Base-by-base conservation (phyloP, 164 flowering plant species). In the Warburgia ugandensis region DNA sequence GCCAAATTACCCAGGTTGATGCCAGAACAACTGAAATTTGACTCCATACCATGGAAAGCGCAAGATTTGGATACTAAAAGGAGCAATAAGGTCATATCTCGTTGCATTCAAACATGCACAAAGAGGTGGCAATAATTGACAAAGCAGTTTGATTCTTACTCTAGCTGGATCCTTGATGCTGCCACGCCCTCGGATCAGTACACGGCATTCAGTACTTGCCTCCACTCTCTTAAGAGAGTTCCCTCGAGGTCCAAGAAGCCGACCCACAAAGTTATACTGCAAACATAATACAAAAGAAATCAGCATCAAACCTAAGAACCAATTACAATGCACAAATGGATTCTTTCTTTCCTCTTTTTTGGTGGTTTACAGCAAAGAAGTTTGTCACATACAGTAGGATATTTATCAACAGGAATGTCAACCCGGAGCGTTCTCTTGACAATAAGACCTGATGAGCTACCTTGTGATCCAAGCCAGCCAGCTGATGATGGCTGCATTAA, bases 191-290 rank as follows among this genome's bases (percentile, higher is more conserved):
- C 99, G 75, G 39, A 92, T 92, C 65, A 92, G 56, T 53, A 92
- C 94, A 48, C 95, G 97, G 50, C 99, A 92, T 11, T 92, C 95
- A n/a, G 97, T 92, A 65, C 48, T 86, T 62, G 90, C 95, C 77
- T 92, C 99, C 60, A 92, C 95, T 29, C 97, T 75, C 72, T 92
- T 92, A 48, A 92, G 84, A 64, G 99, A 92, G 75, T 88, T 84
- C 47, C 99, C 99, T 55, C 99, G 77, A 20, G 99, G 99, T 29
- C 99, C 99, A 54, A 92, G 94, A 54, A 92, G 92, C 25, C 99
- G 97, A 13, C 99, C 99, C 45, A 92, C 99, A 83, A 92, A 92
- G 68, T 92, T 92, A 65, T 59, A 92, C 99, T 92, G 86, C 74
- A 73, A 58, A 19, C 54, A 11, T 13, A n/a, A n/a, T n/a, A n/a